Percentiles rank a stretch among this genome's conserved stretches.
phyloP scores from a whole-genome alignment of 2,329 filamentous ascomycete species.

The Aciculosporium take region DNA sequence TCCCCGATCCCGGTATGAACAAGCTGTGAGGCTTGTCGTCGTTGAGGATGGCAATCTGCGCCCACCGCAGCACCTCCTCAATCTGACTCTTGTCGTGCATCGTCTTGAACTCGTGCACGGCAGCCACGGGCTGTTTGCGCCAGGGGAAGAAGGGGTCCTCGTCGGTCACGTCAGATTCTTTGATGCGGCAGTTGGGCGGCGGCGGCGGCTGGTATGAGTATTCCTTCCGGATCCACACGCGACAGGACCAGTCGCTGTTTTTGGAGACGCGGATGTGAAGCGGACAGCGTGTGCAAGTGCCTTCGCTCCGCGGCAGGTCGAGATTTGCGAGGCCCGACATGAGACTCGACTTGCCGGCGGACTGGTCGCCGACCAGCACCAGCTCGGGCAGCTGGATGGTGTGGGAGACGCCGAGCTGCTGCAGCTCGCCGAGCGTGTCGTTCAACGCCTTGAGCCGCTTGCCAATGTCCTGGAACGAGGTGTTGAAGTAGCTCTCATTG shows the following conservation, averaged over 20 bases:
- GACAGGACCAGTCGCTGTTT: conserved; percentile 50
- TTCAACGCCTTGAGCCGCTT: conserved; percentile 51
- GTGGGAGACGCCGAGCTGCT: conserved; percentile 58
- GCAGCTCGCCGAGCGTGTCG: conserved; percentile 51
- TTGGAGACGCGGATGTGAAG: conserved; percentile 60
- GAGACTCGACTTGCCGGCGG: conserved; percentile 62
- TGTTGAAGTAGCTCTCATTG: conserved; percentile 27
- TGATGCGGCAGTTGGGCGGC: conserved; percentile 23
- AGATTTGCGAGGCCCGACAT: conserved; percentile 55
- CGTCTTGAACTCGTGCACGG: conserved; percentile 45
- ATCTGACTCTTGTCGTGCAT: conserved; percentile 49
- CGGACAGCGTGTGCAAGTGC: conserved; percentile 68
- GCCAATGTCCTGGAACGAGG: conserved; percentile 39
- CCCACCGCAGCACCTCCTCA: conserved; percentile 54
- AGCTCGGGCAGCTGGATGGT: conserved; percentile 62
- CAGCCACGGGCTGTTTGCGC: conserved; percentile 31
- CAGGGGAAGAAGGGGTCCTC: conserved; percentile 51
- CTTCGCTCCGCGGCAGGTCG: conserved; percentile 53
- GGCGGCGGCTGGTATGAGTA: conserved; percentile 39
- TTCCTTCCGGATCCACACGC: conserved; percentile 49
- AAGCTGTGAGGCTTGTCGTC: conserved; percentile 38
- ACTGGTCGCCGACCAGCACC: conserved; percentile 74
- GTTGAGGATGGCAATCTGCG: conserved; percentile 65
- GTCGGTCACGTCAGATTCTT: conserved; percentile 31
- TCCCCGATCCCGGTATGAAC: conserved; percentile 38